phyloP scores from a whole-genome alignment of 495 filamentous ascomycete species.

The Aspergillus taichungensis region DNA sequence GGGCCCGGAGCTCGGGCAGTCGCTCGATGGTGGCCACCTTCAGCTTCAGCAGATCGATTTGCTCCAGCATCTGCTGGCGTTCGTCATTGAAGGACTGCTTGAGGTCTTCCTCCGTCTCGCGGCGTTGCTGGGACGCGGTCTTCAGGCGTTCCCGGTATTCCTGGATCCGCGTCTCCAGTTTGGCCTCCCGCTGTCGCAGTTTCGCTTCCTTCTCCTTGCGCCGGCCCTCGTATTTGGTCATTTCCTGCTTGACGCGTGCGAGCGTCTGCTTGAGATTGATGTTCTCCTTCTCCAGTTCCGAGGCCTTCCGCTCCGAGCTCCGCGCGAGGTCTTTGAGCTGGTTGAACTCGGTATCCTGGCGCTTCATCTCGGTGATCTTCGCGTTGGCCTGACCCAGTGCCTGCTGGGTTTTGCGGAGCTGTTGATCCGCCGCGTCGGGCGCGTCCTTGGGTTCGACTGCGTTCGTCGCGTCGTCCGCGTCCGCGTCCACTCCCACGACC shows the following conservation, averaged over 20 bases:
- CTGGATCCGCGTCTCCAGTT: conserved; percentile 37
- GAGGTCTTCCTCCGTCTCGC: conserved; percentile 30
- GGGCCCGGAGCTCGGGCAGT: conserved; percentile 15
- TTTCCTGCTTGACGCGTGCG: conserved; percentile 45
- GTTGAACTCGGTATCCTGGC: conserved; percentile 39
- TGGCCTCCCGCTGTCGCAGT: conserved; percentile 39
- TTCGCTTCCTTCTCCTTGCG: conserved; percentile 44
- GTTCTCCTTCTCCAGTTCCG: conserved; percentile 50
- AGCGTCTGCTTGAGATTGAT: conserved; percentile 42
- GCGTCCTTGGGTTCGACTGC: conserved; percentile 36
- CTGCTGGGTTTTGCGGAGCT: conserved; percentile 32
- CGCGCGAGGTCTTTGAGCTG: conserved; percentile 45
- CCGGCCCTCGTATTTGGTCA: conserved; percentile 42
- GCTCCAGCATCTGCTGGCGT: conserved; percentile 26
- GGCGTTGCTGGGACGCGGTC: conserved; percentile 25
- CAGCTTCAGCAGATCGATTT: conserved; percentile 25
- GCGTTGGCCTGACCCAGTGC: conserved; percentile 49
- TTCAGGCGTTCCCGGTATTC: conserved; percentile 37
- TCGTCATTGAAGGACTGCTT: conserved; percentile 26
- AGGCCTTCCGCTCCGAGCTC: conserved; percentile 57
- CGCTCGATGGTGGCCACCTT: conserved; percentile 21
- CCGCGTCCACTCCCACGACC: conserved; percentile 30
- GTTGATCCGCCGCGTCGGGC: conserved; percentile 31
- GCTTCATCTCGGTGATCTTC: conserved; percentile 54
- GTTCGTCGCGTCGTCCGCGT: conserved; percentile 34